Conservation (phyloP, 306 rosid genomes). For the peach (Prunus persica) region Prunus_persica_NCBIv2 NC_034011.1:2315001-2315500, state of each 20-base stretch:
- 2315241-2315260: slow-evolving; percentile 11
- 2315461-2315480: slow-evolving; percentile 7
- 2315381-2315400: slow-evolving; percentile 99
- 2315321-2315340: slow-evolving; percentile 68
- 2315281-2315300: slow-evolving; percentile 78
- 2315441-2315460: neutral
- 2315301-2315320: slow-evolving; percentile 77
- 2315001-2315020: slow-evolving; percentile 90
- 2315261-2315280: slow-evolving; percentile 77
- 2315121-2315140: neutral
- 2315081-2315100: neutral
- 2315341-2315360: slow-evolving; percentile 80
- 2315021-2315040: neutral
- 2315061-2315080: neutral
- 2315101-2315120: neutral
- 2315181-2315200: slow-evolving; percentile 13
- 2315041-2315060: neutral
- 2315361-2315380: slow-evolving; percentile 86
- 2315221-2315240: slow-evolving; percentile 11
- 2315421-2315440: slow-evolving; percentile 3
- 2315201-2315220: neutral
- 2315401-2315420: slow-evolving; percentile 64
- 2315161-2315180: neutral
- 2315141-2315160: neutral
- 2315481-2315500: neutral